Evolutionary conservation across 2,329 filamentous ascomycete genomes (phyloP).

Genomic region (Phoma sp.): DNA sequence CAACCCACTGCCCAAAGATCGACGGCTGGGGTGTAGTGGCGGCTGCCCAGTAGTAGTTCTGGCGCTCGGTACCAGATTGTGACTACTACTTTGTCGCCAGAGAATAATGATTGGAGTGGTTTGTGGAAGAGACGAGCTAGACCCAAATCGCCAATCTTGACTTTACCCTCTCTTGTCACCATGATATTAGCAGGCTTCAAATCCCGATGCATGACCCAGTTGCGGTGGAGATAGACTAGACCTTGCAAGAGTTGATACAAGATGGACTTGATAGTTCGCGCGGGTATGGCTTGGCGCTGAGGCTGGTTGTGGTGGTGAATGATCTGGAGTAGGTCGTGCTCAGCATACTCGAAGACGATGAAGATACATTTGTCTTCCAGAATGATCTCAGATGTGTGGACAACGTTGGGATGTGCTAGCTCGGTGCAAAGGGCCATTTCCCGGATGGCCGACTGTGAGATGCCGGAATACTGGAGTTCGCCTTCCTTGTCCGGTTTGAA

Average conservation of each 20-base stretch:
- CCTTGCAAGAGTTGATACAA: constrained; percentile 96
- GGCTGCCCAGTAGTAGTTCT: constrained; percentile 86
- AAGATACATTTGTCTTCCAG: constrained; percentile 99
- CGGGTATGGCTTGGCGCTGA: constrained; percentile 85
- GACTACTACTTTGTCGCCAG: constrained; percentile 96
- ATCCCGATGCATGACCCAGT: constrained; percentile 97
- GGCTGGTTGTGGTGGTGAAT: constrained; percentile 97
- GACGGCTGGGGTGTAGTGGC: constrained; percentile 97
- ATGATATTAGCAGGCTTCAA: constrained; percentile 99
- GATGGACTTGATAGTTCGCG: constrained; percentile 88
- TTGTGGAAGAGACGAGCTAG: constrained; percentile 93
- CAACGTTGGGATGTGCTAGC: constrained; percentile 85
- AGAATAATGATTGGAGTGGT: constrained; percentile 88
- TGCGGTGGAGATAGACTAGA: constrained; percentile 90
- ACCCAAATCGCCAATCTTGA: constrained; percentile 94
- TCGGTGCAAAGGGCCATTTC: constrained; percentile 98
- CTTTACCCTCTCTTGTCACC: constrained; percentile 87
- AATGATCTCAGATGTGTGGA: constrained; percentile 92
- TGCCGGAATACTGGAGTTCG: constrained; percentile 95
- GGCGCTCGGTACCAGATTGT: constrained; percentile 99
- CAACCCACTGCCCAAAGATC: constrained; percentile 98
- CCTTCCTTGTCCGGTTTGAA: constrained; percentile 99
- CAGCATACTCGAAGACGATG: constrained; percentile 99
- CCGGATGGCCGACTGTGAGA: constrained; percentile 94
- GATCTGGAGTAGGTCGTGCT: constrained; percentile 96